Percentiles rank a stretch among this genome's conserved stretches.
phyloP scores from a whole-genome alignment of 345 rosid species.

The Sonneratia caseolaris region DNA sequence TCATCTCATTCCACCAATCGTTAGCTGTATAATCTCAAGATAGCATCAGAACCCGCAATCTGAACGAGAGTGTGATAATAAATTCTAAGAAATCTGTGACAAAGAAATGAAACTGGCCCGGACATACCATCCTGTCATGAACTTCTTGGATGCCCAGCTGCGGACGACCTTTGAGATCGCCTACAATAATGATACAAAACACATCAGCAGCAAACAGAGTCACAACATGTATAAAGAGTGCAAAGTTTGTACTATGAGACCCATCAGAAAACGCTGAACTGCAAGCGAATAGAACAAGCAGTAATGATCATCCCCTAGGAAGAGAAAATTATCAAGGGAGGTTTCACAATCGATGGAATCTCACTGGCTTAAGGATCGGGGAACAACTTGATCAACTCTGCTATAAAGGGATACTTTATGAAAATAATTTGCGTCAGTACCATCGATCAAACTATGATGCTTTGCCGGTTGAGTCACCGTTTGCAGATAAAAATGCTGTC shows the following conservation, averaged over 20 bases:
- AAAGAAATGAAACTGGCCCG: background rate
- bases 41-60: background rate
- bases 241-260: background rate
- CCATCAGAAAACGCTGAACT: no score
- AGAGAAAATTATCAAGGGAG: no score
- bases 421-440: background rate
- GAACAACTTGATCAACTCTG: background rate
- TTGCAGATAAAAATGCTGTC: background rate
- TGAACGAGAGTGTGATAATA: background rate
- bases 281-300: background rate
- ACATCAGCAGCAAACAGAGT: background rate
- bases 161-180: constrained; percentile 34
- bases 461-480: background rate
- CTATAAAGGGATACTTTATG: no score
- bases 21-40: background rate
- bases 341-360: background rate
- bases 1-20: background rate
- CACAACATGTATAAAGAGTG: background rate
- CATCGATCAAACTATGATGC: background rate
- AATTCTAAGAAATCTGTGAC: background rate
- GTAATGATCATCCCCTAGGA: background rate
- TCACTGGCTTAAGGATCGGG: background rate
- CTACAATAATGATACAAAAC: constrained; percentile 10
- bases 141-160: constrained; percentile 55
- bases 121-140: constrained; percentile 50